Evolutionary conservation across 805 yeast genomes (phyloP).

Genomic region (Blastobotrys chiropterorum): DNA sequence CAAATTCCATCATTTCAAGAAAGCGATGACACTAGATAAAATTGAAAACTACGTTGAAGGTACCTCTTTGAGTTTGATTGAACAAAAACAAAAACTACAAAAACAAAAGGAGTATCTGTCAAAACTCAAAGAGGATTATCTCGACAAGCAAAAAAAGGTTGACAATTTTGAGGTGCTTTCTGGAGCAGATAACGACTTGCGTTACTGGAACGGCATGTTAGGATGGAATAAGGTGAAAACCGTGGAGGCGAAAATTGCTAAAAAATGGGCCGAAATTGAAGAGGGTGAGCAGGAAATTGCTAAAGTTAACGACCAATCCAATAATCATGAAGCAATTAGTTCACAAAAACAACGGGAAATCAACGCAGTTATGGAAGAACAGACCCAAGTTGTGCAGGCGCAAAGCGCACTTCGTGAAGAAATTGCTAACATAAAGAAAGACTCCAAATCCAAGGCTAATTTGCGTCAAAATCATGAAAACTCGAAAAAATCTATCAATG

Average conservation of each 20-base stretch:
- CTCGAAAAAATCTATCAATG: not conserved
- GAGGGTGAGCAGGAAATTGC: conserved; percentile 12
- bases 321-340: not conserved
- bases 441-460: not conserved
- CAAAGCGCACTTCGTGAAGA: not conserved
- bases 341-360: not conserved
- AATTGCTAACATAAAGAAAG: not conserved
- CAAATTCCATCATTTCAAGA: conserved; percentile 72
- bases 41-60: conserved; percentile 38
- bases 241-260: conserved; percentile 2
- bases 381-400: not conserved
- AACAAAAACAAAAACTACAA: conserved; percentile 38
- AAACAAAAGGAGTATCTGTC: conserved; percentile 35
- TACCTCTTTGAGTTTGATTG: conserved; percentile 36
- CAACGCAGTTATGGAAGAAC: not conserved
- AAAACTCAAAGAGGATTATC: conserved; percentile 24
- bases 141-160: conserved; percentile 5
- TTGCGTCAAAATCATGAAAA: too few relatives aligned
- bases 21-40: conserved; percentile 68
- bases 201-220: not conserved
- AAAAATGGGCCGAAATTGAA: conserved; percentile 7
- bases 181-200: conserved; percentile 5
- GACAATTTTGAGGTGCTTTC: conserved; percentile 16
- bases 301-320: not conserved
- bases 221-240: conserved; percentile 1